Percentiles rank a stretch among this genome's conserved stretches.
These are phyloP conservation scores for Diaporthe humulicola DNA, from an alignment of 2,329 filamentous ascomycete genomes.

Conservation along the genomic window DNA sequence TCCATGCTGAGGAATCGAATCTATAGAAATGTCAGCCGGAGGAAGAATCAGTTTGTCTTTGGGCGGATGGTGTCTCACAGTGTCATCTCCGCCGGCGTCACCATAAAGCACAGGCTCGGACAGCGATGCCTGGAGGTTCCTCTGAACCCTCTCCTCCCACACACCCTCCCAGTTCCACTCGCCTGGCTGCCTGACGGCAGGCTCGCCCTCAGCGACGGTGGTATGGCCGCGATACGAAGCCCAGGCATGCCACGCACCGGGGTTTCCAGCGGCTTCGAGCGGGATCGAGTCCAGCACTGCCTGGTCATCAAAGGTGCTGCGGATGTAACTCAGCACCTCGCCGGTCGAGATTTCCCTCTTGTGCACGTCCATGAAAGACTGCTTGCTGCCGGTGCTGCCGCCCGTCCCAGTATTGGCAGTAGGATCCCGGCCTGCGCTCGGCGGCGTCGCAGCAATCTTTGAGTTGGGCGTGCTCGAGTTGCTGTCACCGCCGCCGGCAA, in stretches of 20 bases:
- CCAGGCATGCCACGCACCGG: constrained; percentile 96
- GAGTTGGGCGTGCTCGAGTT: constrained; percentile 49
- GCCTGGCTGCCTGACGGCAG: constrained; percentile 70
- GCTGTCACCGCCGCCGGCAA: constrained; percentile 41
- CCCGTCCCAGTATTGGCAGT: not conserved
- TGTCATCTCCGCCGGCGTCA: constrained; percentile 74
- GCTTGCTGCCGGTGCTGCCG: constrained; percentile 39
- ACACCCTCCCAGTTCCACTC: constrained; percentile 99
- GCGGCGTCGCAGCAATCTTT: constrained; percentile 47
- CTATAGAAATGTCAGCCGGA: constrained; percentile 50
- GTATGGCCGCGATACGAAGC: constrained; percentile 67
- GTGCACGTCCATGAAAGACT: constrained; percentile 57
- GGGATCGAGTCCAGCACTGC: constrained; percentile 82
- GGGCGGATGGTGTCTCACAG: constrained; percentile 66
- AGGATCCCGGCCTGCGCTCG: constrained; percentile 38
- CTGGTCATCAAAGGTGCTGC: constrained; percentile 84
- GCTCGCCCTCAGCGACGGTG: constrained; percentile 42
- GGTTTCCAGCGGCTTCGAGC: constrained; percentile 86
- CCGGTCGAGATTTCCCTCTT: constrained; percentile 67
- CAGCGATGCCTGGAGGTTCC: constrained; percentile 80
- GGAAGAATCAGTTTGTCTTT: not conserved
- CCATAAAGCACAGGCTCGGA: constrained; percentile 87
- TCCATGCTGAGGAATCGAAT: constrained; percentile 78
- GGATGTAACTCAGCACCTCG: constrained; percentile 84
- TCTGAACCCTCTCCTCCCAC: constrained; percentile 90